Percentiles rank a stretch among this genome's conserved stretches.
Evolutionary conservation across 805 yeast genomes (phyloP).

Genomic region (Wickerhamomyces canadensis): DNA sequence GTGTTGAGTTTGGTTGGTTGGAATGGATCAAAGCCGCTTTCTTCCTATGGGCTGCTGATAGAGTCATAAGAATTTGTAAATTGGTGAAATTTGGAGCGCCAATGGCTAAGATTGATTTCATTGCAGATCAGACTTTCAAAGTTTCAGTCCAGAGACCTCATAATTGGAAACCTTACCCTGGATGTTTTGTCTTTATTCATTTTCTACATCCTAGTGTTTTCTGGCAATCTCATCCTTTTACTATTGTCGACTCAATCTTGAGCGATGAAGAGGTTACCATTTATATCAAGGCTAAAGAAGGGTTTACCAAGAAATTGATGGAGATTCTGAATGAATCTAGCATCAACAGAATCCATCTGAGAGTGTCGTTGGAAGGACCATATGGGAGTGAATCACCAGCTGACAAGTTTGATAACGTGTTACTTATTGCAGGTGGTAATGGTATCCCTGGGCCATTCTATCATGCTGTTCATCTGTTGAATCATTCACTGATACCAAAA

Average conservation of each 20-base stretch:
- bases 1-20: slow-evolving; percentile 45
- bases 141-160: slow-evolving; percentile 36
- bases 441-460: slow-evolving; percentile 49
- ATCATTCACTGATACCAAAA: slow-evolving; percentile 19
- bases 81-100: slow-evolving; percentile 13
- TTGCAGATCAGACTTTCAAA: slow-evolving; percentile 38
- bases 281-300: slow-evolving; percentile 50
- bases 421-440: slow-evolving; percentile 45
- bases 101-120: slow-evolving; percentile 10
- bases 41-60: slow-evolving; percentile 27
- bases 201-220: slow-evolving; percentile 46
- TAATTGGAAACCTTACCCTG: slow-evolving; percentile 45
- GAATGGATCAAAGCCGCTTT: slow-evolving; percentile 39
- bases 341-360: slow-evolving; percentile 23
- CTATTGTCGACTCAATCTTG: slow-evolving; percentile 39
- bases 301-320: slow-evolving; percentile 44
- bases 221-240: slow-evolving; percentile 77
- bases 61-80: slow-evolving; percentile 39
- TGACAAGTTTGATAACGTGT: slow-evolving; percentile 31
- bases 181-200: slow-evolving; percentile 52
- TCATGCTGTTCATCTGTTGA: slow-evolving; percentile 29
- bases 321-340: slow-evolving; percentile 25
- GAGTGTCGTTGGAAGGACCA: slow-evolving; percentile 55
- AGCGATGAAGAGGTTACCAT: slow-evolving; percentile 34
- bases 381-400: slow-evolving; percentile 44